Base-by-base conservation (phyloP, 2,329 filamentous ascomycete species). In the Teratosphaeria nubilosa region DNA sequence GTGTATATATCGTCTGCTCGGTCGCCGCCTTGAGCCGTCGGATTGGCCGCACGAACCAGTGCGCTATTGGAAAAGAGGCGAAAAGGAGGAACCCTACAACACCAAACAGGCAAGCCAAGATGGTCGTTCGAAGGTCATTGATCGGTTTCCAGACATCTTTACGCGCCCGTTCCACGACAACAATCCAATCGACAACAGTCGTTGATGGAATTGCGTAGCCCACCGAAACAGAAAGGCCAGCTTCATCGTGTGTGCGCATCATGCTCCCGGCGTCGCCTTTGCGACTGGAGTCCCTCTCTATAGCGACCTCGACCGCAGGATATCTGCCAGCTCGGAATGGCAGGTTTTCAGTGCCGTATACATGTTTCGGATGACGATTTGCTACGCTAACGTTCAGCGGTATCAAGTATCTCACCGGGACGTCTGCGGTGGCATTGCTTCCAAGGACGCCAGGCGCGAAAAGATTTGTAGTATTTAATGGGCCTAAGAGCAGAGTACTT, bases 21-120 rank as follows among this genome's bases (percentile, higher is more conserved):
- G 90, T 94, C 0, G 90, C 90, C 30, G 80, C 78, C 66, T 88
- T 88, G 48, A 95, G 76, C 61, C 87, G 80, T 55, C 87, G 78
- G 63, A 95, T 96, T 0, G 91, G 91, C 64, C 85, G 77, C 53
- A 92, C 90, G 54, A 88, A 88, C 60, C 87, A 83, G 69, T 96
- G 91, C 1, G 91, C 90, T 45, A 91, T 83, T 0, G 91, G 90
- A 41, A 91, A 81, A 2, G 90, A 80, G 1, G 95, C 70, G 7
- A 95, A 61, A 2, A 90, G 70, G 54, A 95, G 82, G 4, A 87
- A 78, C 0, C 64, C 91, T 13, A 86, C 81, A 0, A 90, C 92
- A 0, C 87, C 88, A 69, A 96, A 95, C 0, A 95, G 87, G 61
- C 90, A 95, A 5, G 84, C 89, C 1, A 96, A 74, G 1, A 96